These are phyloP conservation scores for Russula sp. DNA, from an alignment of 768 basidiomycete species.

Conservation along the genomic window DNA sequence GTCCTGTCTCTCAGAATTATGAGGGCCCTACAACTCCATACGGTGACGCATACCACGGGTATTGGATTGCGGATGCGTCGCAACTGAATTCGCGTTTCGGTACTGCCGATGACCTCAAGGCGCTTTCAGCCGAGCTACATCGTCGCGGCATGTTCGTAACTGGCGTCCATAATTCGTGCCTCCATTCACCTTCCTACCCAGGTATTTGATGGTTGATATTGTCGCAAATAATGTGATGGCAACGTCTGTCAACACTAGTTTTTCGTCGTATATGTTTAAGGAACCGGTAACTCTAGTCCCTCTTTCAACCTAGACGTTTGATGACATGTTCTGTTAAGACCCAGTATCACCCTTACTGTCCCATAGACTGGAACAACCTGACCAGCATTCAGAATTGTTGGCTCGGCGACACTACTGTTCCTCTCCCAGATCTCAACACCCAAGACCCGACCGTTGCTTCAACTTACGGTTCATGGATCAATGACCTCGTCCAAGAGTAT, in stretches of 20 bases:
- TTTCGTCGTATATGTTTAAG: conserved; percentile 67
- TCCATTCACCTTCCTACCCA: conserved; percentile 26
- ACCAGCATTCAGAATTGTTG: conserved; percentile 76
- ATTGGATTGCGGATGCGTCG: conserved; percentile 73
- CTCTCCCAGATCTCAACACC: conserved; percentile 79
- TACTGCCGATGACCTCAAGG: conserved; percentile 65
- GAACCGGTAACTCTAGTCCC: conserved; percentile 44
- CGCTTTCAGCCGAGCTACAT: conserved; percentile 64
- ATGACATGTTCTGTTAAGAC: conserved; percentile 41
- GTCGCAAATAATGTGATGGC: conserved; percentile 87
- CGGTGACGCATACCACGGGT: conserved; percentile 83
- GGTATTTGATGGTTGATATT: conserved; percentile 82
- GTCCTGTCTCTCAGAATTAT: conserved; percentile 77
- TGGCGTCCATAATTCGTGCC: neutral
- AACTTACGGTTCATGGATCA: conserved; percentile 68
- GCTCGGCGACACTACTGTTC: conserved; percentile 73
- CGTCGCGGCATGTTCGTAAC: conserved; percentile 59
- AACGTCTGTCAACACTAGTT: conserved; percentile 57
- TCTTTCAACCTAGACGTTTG: conserved; percentile 16
- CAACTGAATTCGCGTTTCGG: conserved; percentile 71
- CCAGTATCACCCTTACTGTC: conserved; percentile 77
- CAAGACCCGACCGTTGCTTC: conserved; percentile 59
- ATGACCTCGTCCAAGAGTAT: conserved; percentile 63
- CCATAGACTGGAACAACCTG: conserved; percentile 64
- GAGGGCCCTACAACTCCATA: conserved; percentile 66